Percentiles rank a stretch among this genome's conserved stretches.
Evolutionary conservation across 2,329 filamentous ascomycete genomes (phyloP).

Genomic region (Aspergillus neotritici): DNA sequence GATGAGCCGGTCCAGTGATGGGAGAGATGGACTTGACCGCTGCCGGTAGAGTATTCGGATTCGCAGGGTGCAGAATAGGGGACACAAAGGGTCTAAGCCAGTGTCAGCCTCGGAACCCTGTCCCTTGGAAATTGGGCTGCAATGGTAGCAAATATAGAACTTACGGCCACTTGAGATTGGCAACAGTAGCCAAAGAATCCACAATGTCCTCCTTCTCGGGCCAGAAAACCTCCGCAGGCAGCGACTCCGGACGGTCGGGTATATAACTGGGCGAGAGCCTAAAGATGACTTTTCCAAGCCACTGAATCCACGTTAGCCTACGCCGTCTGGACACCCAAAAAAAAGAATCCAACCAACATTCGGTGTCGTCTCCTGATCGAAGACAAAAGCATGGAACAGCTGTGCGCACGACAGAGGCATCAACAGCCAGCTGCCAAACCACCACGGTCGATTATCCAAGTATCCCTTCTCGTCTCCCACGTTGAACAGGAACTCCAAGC

Average conservation of each 20-base stretch:
- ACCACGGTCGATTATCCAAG: slow-evolving; percentile 66
- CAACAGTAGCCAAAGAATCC: slow-evolving; percentile 75
- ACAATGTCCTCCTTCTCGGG: slow-evolving; percentile 70
- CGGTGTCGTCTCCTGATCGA: slow-evolving; percentile 69
- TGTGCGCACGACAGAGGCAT: slow-evolving; percentile 73
- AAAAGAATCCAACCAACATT: slow-evolving; percentile 41
- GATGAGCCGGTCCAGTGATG: slow-evolving; percentile 78
- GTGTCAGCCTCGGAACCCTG: not conserved
- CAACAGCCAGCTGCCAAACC: slow-evolving; percentile 79
- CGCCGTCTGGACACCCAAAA: slow-evolving; percentile 4
- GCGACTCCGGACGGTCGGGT: slow-evolving; percentile 62
- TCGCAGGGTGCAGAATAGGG: slow-evolving; percentile 76
- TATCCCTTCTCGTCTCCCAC: slow-evolving; percentile 67
- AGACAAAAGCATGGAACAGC: slow-evolving; percentile 68
- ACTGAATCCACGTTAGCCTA: slow-evolving; percentile 26
- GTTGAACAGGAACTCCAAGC: slow-evolving; percentile 83
- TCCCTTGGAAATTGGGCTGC: too few species aligned
- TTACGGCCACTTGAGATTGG: slow-evolving; percentile 75
- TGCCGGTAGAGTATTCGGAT: slow-evolving; percentile 54
- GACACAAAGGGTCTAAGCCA: slow-evolving; percentile 65
- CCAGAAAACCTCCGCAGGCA: slow-evolving; percentile 65
- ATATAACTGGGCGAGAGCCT: slow-evolving; percentile 73
- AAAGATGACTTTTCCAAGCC: slow-evolving; percentile 61
- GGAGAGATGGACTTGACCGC: slow-evolving; percentile 64
- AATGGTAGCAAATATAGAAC: slow-evolving; percentile 29